phyloP scores from a whole-genome alignment of 2,329 filamentous ascomycete genomes.

The Aspergillus japonicus region DNA sequence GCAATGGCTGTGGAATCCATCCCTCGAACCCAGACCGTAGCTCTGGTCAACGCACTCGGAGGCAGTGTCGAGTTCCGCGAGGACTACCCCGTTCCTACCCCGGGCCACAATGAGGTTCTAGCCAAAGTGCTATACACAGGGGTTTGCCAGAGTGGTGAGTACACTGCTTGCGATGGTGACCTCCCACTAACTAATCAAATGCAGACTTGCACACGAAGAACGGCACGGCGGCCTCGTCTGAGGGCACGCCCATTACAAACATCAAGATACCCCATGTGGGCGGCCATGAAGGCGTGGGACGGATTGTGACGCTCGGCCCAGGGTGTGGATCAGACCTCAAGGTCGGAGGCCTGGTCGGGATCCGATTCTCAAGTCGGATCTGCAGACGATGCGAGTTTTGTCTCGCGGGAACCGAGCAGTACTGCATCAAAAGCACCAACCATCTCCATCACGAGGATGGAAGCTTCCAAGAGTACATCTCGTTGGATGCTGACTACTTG shows the following conservation, averaged over 20 bases:
- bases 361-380: constrained; percentile 44
- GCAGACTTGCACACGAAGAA: constrained; percentile 43
- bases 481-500: constrained; percentile 46
- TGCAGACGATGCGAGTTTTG: constrained; percentile 48
- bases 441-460: constrained; percentile 50
- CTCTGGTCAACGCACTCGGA: constrained; percentile 43
- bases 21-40: constrained; percentile 37
- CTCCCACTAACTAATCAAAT: neutral
- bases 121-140: constrained; percentile 48
- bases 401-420: constrained; percentile 42
- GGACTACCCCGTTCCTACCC: constrained; percentile 43
- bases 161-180: neutral
- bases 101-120: constrained; percentile 43
- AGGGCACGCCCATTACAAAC: constrained; percentile 44
- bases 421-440: constrained; percentile 44
- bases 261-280: constrained; percentile 49
- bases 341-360: constrained; percentile 44
- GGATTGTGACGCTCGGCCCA: constrained; percentile 42
- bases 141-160: constrained; percentile 47
- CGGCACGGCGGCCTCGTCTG: constrained; percentile 39
- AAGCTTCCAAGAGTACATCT: constrained; percentile 47
- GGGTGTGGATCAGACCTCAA: constrained; percentile 35
- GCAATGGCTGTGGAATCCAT: neutral
- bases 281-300: constrained; percentile 48
- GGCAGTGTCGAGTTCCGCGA: constrained; percentile 42